Evolutionary conservation across 305 asterid species (phyloP), one percentile per base, ranked within the genome.

Genomic region (Fraxinus platypoda): DNA sequence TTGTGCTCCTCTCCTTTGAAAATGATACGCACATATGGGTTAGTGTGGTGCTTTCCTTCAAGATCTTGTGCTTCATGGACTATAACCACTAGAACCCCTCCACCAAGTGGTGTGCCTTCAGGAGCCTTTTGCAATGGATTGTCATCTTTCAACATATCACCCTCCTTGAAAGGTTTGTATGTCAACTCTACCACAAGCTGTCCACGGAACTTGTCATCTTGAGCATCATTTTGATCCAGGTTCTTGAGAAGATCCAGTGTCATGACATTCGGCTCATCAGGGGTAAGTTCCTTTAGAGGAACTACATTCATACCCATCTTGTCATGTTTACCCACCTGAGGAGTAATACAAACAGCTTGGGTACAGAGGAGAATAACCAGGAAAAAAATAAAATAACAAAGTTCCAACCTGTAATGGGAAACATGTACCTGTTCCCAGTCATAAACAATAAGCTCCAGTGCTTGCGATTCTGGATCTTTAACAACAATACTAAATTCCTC

Each of bases 41-140:
- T 94, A 25, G 98, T 97, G 87, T 97, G 99, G 90, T 97, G 99
- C 90, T 97, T 97, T 80, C 99, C 99, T 90, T 97, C 99, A 54
- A 97, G 89, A 84, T 97, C 98, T 87, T 91, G 91, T 84, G 98
- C 99, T 93, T 91, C 98, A 80, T 97, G 98, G 83, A 97, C 91
- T 66, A 86, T 91, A 80, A 97, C 89, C 86, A 90, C 94, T 25
- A 97, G 94, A 33, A 89, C 80, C 74, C 99, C 98, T 78, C 98
- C 99, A 76, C 97, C 97, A 30, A 88, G 81, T 38, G 98, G 99
- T 15, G 97, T 93, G 82, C 97, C 98, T 81, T 94, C 94, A 75
- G 97, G 96, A 83, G 95, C 95, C 87, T 91, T 93, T 46, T 87
- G 89, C 54, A 90, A 91, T n/a, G 92, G 74, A 81, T 91, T 88